Conservation (phyloP, 352 stramenopile species). For the Phytophthora litchii region DNA sequence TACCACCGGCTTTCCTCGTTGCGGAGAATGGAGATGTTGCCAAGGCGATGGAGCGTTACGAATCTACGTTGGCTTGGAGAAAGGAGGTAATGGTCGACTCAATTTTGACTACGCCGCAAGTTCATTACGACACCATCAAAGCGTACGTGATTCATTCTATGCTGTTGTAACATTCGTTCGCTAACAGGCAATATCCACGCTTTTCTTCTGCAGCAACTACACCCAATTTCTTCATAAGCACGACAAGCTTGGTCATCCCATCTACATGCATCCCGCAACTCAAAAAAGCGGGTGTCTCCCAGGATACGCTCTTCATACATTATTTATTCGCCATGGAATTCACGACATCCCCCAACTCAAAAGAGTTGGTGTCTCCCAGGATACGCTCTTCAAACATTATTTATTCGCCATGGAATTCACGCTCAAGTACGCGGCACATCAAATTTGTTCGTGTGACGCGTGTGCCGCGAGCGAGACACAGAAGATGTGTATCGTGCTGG, state of each 20-base stretch:
- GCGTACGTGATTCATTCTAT: slow-evolving; percentile 27
- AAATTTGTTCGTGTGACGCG: slow-evolving; percentile 58
- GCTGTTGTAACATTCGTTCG: neutral
- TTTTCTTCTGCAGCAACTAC: slow-evolving; percentile 24
- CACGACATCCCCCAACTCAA: slow-evolving; percentile 15
- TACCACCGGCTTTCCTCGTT: slow-evolving; percentile 66
- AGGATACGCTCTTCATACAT: slow-evolving; percentile 77
- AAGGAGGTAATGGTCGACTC: slow-evolving; percentile 76
- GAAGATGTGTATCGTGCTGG: slow-evolving; percentile 81
- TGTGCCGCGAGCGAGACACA: slow-evolving; percentile 72
- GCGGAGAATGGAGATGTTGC: slow-evolving; percentile 68
- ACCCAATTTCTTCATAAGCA: slow-evolving; percentile 72
- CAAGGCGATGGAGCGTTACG: slow-evolving; percentile 67
- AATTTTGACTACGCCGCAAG: slow-evolving; percentile 65
- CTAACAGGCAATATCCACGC: slow-evolving; percentile 1
- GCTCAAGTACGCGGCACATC: slow-evolving; percentile 73
- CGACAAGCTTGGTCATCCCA: slow-evolving; percentile 76
- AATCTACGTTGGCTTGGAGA: slow-evolving; percentile 73
- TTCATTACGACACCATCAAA: slow-evolving; percentile 74
- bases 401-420: slow-evolving; percentile 88
- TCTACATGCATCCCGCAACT: slow-evolving; percentile 88
- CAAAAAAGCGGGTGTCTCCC: slow-evolving; percentile 60
- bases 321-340: slow-evolving; percentile 90
- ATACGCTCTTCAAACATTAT: slow-evolving; percentile 85
- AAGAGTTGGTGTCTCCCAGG: slow-evolving; percentile 56